Evolutionary conservation across 192 early-diverging fungal species (phyloP), one percentile per base, ranked within the genome.

Genomic region (Mortierella alpina): DNA sequence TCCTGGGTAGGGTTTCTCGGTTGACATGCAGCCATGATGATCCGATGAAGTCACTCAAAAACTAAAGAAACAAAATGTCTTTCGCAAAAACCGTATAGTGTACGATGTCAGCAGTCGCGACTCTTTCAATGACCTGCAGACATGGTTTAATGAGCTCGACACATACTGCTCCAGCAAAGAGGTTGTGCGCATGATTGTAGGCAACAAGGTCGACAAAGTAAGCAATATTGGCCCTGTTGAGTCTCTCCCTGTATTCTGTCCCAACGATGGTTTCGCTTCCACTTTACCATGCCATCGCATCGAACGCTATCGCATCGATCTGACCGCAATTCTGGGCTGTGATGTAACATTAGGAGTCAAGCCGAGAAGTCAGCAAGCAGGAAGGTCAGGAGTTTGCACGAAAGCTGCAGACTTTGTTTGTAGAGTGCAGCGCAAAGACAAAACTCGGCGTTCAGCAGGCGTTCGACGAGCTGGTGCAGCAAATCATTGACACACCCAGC

Each of bases 191-290:
- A 98, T 98, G 90, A 92, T 99, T 81, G 94, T 99, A 18, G 98
- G 97, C 59, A 99, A 99, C 84, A 99, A 99, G 81, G 91, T 95
- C 53, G 98, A 99, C 86, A 96, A 96, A 88, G 96, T 94, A 86
- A 31, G 31, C 31, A 31, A 31, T 31, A 1, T 31, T 70, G 66
- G 5, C 59, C 71, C 2, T 59, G 6, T 59, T 59, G 0, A 40
- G 39, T 40, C 5, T 40, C 49, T 50, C 49, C 10, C 10, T 10
- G 8, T 20, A 0, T 15, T 20, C 15, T 68, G 18, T 68, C 13
- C 31, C 44, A 14, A 20, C 5, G 11, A 0, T 22, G 13, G 10
- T 46, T 55, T 39, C 45, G 64, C 40, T 41, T n/a, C 46, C 2
- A 13, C 51, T 10, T 17, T 56, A 0, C 42, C 8, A 49, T 13